A percentile compares a stretch with the other conserved stretches of the same genome.
phyloP scores from a whole-genome alignment of 768 basidiomycete species.

The Favolaschia claudopus region DNA sequence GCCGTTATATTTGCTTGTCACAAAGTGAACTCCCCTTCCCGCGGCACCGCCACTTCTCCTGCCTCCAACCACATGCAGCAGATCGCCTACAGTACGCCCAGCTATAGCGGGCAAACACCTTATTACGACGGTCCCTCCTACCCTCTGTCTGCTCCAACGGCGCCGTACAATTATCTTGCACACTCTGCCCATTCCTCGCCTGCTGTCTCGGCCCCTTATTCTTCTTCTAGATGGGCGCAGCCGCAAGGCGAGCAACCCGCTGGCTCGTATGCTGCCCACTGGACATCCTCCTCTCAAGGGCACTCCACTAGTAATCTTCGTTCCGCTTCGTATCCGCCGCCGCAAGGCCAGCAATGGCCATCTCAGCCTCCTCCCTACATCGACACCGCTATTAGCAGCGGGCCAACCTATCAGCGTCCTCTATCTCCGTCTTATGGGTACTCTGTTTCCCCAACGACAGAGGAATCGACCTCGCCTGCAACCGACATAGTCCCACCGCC shows the following conservation, averaged over 20 bases:
- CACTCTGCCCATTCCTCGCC: constrained; percentile 37
- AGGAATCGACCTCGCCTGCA: constrained; percentile 35
- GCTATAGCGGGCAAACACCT: constrained; percentile 45
- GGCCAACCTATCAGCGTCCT: constrained; percentile 38
- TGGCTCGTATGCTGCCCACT: constrained; percentile 37
- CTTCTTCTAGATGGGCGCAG: constrained; percentile 53
- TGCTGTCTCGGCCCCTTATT: constrained; percentile 42
- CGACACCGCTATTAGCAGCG: constrained; percentile 17
- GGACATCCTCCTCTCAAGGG: constrained; percentile 36
- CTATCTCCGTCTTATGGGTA: constrained; percentile 48
- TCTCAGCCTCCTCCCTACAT: constrained; percentile 47
- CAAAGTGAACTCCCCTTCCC: constrained; percentile 60
- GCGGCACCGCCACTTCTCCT: constrained; percentile 46
- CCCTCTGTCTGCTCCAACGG: constrained; percentile 43
- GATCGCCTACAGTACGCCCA: constrained; percentile 48
- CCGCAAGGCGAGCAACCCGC: constrained; percentile 33
- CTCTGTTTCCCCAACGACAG: constrained; percentile 42
- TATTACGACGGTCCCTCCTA: constrained; percentile 54
- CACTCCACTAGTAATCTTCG: constrained; percentile 37
- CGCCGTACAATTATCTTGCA: constrained; percentile 42
- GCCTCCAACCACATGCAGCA: constrained; percentile 57
- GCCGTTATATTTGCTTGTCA: constrained; percentile 79
- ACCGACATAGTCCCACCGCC: constrained; percentile 63
- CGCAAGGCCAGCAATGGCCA: constrained; percentile 51
- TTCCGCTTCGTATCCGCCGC: constrained; percentile 38